Evolutionary conservation across 2,329 filamentous ascomycete genomes (phyloP), one percentile per base, ranked within the genome.

Genomic region (Colletotrichum spaethianum): DNA sequence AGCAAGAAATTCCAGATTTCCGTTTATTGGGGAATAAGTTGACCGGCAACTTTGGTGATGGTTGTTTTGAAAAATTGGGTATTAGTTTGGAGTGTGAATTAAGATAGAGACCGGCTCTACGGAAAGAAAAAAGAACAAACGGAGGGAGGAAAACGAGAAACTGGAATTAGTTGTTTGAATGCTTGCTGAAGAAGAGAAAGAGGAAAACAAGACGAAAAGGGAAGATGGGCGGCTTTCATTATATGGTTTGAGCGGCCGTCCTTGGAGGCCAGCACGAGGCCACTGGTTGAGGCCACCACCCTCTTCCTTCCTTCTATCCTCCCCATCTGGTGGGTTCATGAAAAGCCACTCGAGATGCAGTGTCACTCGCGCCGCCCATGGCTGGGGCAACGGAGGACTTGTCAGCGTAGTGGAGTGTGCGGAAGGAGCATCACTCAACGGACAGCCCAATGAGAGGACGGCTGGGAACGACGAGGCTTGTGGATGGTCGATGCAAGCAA

Each of bases 141-240:
- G 78, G 78, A 75, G 76, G 77, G 82, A 79, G 81, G 79, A 85
- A 87, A 89, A 86, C 82, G 83, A 86, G 85, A 82, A 82, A 86
- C 83, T 82, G 84, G 85, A 85, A 86, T 86, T 86, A 80, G 82
- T 81, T 77, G 79, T 84, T 87, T 87, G 82, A 86, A 79, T 85
- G 85, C 91, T 93, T 93, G 91, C 91, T 92, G 87, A 87, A 87
- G 90, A 90, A 78, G 78, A 78, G 79, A 84, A 83, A 82, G 85
- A 84, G 80, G 79, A 81, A 79, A 78, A 77, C 82, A 83, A 83
- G 79, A 79, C 78, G 80, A 78, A 76, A 78, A 79, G 77, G 78
- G 53, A 56, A 36, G 52, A 77, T 78, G 55, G 72, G 77, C 76
- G 78, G 79, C 86, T 85, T 42, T 82, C 79, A 65, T 75, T 75